Percentiles rank a stretch among this genome's conserved stretches.
phyloP scores from a whole-genome alignment of 495 filamentous ascomycete genomes.

The Aspergillus carlsbadensis region DNA sequence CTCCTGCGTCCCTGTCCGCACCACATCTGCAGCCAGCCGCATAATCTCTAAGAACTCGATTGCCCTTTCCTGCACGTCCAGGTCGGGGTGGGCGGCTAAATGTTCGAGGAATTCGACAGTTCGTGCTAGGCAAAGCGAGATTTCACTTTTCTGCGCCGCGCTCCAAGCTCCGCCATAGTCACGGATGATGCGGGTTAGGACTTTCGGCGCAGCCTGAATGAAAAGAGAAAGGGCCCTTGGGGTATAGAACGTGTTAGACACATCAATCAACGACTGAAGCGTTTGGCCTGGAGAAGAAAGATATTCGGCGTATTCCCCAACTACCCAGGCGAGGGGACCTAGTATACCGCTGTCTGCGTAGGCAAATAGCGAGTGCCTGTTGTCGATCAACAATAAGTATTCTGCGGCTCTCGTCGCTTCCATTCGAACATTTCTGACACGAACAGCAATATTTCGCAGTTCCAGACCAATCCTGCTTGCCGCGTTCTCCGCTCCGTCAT shows the following conservation, averaged over 20 bases:
- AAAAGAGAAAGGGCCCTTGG: slow-evolving; percentile 68
- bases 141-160: slow-evolving; percentile 62
- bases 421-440: slow-evolving; percentile 74
- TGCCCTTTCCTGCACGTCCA: slow-evolving; percentile 95
- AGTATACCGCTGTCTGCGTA: slow-evolving; percentile 59
- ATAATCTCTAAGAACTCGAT: slow-evolving; percentile 91
- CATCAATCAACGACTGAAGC: slow-evolving; percentile 70
- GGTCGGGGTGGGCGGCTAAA: slow-evolving; percentile 72
- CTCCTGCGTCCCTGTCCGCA: slow-evolving; percentile 56
- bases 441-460: slow-evolving; percentile 85
- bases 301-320: slow-evolving; percentile 77
- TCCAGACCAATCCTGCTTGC: slow-evolving; percentile 77
- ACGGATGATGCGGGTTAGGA: slow-evolving; percentile 65
- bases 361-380: slow-evolving; percentile 46
- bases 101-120: slow-evolving; percentile 79
- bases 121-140: slow-evolving; percentile 72
- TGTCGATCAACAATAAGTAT: slow-evolving; percentile 57
- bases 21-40: slow-evolving; percentile 78
- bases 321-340: slow-evolving; percentile 74
- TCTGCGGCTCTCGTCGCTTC: slow-evolving; percentile 84
- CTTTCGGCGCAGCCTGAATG: slow-evolving; percentile 83
- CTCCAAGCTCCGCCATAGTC: slow-evolving; percentile 57
- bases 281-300: slow-evolving; percentile 64
- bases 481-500: slow-evolving; percentile 32
- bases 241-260: slow-evolving; percentile 57